phyloP scores from a whole-genome alignment of 257 asterid species.

The Datura wrightii region DNA sequence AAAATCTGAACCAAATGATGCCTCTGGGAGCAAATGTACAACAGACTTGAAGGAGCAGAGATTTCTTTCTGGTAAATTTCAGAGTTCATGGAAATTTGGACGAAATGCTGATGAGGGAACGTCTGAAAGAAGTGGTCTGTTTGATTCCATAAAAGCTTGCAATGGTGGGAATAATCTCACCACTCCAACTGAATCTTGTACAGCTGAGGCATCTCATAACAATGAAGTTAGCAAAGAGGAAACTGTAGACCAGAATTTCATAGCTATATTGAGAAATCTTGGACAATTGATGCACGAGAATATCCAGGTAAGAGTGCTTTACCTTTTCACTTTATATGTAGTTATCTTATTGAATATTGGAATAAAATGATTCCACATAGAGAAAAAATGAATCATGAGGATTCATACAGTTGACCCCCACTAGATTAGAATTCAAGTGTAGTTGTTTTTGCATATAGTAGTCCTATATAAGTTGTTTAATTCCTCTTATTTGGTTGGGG shows the following conservation, averaged over 20 bases:
- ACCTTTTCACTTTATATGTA: neutral
- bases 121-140: conserved; percentile 38
- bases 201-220: conserved; percentile 10
- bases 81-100: conserved; percentile 51
- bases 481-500: neutral
- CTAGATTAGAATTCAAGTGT: neutral
- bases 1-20: conserved; percentile 44
- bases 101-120: conserved; percentile 41
- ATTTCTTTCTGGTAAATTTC: conserved; percentile 40
- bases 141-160: conserved; percentile 36
- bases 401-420: neutral
- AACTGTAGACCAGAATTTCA: conserved; percentile 44
- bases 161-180: conserved; percentile 25
- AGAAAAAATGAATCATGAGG: neutral
- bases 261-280: conserved; percentile 41
- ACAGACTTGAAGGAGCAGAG: conserved; percentile 39
- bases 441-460: neutral
- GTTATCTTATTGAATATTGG: neutral
- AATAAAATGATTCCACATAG: neutral
- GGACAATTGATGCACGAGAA: conserved; percentile 54
- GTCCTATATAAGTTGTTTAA: neutral
- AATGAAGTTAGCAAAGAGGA: conserved; percentile 41
- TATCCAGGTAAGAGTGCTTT: conserved; percentile 44
- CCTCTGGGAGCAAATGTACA: conserved; percentile 28
- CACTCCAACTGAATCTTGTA: conserved; percentile 23